Evolutionary conservation across 805 yeast genomes (phyloP).

Genomic region (Suhomyces sp.): DNA sequence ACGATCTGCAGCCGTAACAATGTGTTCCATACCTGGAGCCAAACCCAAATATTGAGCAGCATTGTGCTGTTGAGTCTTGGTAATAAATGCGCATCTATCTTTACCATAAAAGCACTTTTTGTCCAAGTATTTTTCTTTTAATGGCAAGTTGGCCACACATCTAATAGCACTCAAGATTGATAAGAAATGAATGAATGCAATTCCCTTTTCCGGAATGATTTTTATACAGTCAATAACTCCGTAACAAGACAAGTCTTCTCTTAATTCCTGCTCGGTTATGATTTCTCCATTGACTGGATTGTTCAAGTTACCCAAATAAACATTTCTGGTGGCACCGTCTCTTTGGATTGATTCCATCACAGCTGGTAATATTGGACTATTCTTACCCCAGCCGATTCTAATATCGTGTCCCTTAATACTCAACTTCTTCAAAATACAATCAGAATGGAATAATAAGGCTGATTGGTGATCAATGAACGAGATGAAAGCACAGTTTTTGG

Average conservation of each 20-base stretch:
- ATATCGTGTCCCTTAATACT: conserved; percentile 78
- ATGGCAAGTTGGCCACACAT: conserved; percentile 74
- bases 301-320: conserved; percentile 78
- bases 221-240: conserved; percentile 87
- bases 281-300: conserved; percentile 47
- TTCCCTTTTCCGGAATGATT: conserved; percentile 73
- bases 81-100: conserved; percentile 91
- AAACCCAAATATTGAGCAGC: conserved; percentile 93
- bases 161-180: conserved; percentile 82
- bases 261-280: conserved; percentile 61
- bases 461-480: conserved; percentile 86
- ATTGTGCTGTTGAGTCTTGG: conserved; percentile 93
- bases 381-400: conserved; percentile 91
- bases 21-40: conserved; percentile 83
- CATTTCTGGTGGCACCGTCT: conserved; percentile 92
- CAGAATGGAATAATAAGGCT: conserved; percentile 89
- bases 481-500: conserved; percentile 84
- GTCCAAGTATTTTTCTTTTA: conserved; percentile 63
- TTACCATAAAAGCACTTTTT: conserved; percentile 88
- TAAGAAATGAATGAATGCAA: conserved; percentile 88
- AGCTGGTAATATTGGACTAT: conserved; percentile 68
- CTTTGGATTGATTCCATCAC: conserved; percentile 74
- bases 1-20: conserved; percentile 66
- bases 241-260: conserved; percentile 62
- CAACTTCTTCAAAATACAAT: conserved; percentile 80